phyloP scores from a whole-genome alignment of 1,284 basidiomycete genomes.

The Vanrija sp. region DNA sequence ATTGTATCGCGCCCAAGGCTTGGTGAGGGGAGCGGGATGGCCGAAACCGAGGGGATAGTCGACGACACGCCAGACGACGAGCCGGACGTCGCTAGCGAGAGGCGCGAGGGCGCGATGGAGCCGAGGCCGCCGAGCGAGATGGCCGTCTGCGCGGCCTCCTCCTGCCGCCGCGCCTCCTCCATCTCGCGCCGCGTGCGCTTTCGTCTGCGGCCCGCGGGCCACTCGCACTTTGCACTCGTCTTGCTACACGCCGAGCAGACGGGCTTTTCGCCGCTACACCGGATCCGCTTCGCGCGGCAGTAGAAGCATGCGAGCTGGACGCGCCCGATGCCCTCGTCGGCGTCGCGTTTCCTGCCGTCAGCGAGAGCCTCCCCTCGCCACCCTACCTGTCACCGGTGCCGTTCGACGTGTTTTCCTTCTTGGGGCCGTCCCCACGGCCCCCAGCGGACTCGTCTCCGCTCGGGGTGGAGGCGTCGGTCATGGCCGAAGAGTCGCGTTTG shows the following conservation, averaged over 20 bases:
- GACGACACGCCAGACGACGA: background rate
- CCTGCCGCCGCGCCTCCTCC: slow-evolving; percentile 45
- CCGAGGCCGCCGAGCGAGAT: background rate
- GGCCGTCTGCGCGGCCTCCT: slow-evolving; percentile 5
- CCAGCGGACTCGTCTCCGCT: too few relatives aligned
- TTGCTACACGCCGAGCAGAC: slow-evolving; percentile 44
- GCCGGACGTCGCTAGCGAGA: background rate
- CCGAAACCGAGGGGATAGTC: background rate
- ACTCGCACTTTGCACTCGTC: slow-evolving; percentile 43
- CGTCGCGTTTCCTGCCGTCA: too few relatives aligned
- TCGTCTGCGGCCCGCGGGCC: slow-evolving; percentile 45
- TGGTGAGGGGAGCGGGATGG: too few relatives aligned
- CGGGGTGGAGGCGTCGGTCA: too few relatives aligned
- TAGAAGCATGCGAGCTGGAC: slow-evolving; percentile 36
- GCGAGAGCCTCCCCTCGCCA: too few relatives aligned
- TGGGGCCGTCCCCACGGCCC: too few relatives aligned
- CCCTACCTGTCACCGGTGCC: too few relatives aligned
- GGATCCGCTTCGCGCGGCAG: slow-evolving; percentile 47
- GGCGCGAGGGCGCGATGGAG: background rate
- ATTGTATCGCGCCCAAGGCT: too few relatives aligned
- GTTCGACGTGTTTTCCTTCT: too few relatives aligned
- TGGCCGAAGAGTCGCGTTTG: too few relatives aligned
- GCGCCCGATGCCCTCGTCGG: background rate
- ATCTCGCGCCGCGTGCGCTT: slow-evolving; percentile 51
- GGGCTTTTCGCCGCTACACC: slow-evolving; percentile 47